phyloP scores from a whole-genome alignment of 345 rosid genomes.

The Mallotus nudiflorus region DNA sequence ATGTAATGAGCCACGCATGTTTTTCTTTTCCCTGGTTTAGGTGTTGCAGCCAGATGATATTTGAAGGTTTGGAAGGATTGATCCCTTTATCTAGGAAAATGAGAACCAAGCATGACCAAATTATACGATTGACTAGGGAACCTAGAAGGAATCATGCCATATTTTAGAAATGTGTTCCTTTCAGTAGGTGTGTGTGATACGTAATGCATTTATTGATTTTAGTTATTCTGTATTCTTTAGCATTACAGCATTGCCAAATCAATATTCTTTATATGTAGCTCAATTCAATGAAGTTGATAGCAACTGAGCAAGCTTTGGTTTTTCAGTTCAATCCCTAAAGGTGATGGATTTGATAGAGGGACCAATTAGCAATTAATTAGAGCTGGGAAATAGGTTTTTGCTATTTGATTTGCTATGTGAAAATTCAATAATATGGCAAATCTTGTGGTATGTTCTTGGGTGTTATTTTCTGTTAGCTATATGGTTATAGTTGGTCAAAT shows the following conservation, averaged over 20 bases:
- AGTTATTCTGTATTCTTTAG: not conserved
- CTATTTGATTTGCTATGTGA: not conserved
- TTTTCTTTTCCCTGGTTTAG: not conserved
- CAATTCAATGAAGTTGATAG: not conserved
- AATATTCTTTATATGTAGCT: not conserved
- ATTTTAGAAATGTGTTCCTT: not conserved
- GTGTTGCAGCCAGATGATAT: not conserved
- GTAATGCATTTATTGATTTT: not conserved
- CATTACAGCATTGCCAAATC: constrained; percentile 1
- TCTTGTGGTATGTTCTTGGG: not conserved
- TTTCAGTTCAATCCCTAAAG: not conserved
- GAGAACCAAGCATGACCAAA: not conserved
- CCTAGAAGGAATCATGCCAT: not conserved
- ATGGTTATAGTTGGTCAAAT: not conserved
- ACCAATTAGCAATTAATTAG: not conserved
- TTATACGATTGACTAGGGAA: not conserved
- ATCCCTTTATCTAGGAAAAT: not conserved
- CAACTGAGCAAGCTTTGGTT: not conserved
- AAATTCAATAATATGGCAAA: not conserved
- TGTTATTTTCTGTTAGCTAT: too few relatives aligned
- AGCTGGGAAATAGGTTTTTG: not conserved
- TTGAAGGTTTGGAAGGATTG: not conserved
- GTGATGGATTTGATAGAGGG: not conserved
- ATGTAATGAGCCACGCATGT: not conserved
- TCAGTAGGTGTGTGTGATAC: not conserved